Conservation (phyloP, 2,329 filamentous ascomycete genomes). For the Aurifilum marmelostoma region DNA sequence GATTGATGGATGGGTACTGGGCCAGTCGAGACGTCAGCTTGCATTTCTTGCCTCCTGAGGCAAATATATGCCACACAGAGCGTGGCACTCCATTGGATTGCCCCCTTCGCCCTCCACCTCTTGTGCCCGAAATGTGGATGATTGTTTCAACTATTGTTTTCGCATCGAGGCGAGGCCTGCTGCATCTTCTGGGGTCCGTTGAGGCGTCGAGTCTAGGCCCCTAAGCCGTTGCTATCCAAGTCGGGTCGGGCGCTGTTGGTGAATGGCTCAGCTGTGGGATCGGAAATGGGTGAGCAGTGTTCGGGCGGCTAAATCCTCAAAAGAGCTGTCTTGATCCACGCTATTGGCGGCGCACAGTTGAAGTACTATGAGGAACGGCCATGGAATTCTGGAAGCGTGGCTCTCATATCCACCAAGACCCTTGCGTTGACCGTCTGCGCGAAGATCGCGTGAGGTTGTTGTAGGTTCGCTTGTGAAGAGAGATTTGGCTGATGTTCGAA, state of each 20-base stretch:
- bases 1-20: neutral
- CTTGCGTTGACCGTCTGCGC: neutral
- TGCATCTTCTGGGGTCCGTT: neutral
- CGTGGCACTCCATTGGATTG: conserved; percentile 11
- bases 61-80: conserved; percentile 7
- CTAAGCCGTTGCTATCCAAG: conserved; percentile 21
- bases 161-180: conserved; percentile 7
- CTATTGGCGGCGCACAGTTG: too few relatives aligned
- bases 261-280: conserved; percentile 7
- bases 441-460: neutral
- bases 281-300: neutral
- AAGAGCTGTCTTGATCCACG: too few relatives aligned
- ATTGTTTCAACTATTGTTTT: conserved; percentile 3
- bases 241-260: conserved; percentile 1
- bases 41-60: conserved; percentile 22
- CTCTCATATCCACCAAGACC: neutral
- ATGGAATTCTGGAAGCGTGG: neutral
- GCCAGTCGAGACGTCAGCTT: conserved; percentile 8
- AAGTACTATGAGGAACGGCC: conserved; percentile 13
- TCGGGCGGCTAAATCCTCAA: neutral
- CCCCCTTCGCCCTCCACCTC: too few relatives aligned
- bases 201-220: neutral
- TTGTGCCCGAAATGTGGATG: conserved; percentile 3
- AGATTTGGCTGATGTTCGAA: neutral
- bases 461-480: neutral